Evolutionary conservation across 2,329 filamentous ascomycete species (phyloP).

Genomic region (Orbilia quercus): DNA sequence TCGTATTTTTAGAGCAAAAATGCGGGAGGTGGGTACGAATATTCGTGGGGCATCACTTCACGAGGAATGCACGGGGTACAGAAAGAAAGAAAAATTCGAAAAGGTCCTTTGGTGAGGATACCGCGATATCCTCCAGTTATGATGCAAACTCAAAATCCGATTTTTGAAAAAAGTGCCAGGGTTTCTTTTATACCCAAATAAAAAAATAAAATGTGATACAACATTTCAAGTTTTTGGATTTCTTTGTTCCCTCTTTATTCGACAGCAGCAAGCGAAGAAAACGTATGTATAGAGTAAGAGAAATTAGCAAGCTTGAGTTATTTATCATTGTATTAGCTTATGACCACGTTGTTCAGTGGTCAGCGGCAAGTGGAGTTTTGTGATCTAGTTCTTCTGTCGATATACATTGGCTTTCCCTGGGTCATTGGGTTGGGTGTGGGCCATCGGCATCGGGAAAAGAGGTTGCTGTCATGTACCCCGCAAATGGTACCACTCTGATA

Average conservation of each 20-base stretch:
- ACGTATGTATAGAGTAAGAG: conserved; percentile 42
- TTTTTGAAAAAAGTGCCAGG: conserved; percentile 15
- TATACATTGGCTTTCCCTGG: background rate
- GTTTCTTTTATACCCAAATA: conserved; percentile 7
- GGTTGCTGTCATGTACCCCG: conserved; percentile 55
- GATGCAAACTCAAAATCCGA: conserved; percentile 23
- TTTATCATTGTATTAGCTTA: conserved; percentile 26
- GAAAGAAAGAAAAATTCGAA: too few species aligned
- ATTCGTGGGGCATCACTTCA: conserved; percentile 30
- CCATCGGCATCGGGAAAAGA: conserved; percentile 49
- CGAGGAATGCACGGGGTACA: conserved; percentile 21
- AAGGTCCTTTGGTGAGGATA: conserved; percentile 5
- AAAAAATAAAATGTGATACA: conserved; percentile 41
- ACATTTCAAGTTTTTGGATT: conserved; percentile 17
- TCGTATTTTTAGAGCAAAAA: conserved; percentile 47
- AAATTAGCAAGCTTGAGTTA: conserved; percentile 55
- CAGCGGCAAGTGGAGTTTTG: conserved; percentile 53
- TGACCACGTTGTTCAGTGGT: conserved; percentile 52
- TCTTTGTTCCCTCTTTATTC: background rate
- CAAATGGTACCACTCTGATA: conserved; percentile 52
- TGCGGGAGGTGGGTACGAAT: conserved; percentile 37
- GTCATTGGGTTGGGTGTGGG: conserved; percentile 17
- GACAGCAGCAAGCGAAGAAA: conserved; percentile 9
- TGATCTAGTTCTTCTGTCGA: conserved; percentile 22
- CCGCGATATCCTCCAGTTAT: conserved; percentile 36